Conservation (phyloP, 2,329 filamentous ascomycete species). For the Dothistroma pini region DNA sequence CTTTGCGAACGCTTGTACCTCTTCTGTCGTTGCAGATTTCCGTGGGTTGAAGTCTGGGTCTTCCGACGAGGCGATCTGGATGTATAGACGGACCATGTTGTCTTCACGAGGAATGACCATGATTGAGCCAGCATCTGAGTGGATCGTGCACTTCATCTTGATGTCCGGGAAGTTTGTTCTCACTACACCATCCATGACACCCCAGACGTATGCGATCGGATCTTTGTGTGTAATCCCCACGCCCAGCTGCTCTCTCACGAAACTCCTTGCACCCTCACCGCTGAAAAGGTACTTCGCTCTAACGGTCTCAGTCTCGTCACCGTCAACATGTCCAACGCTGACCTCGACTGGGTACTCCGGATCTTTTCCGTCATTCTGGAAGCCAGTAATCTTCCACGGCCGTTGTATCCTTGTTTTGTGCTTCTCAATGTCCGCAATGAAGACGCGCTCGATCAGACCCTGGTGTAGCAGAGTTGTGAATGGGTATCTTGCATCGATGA, state of each 20-base stretch:
- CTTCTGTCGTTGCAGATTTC: conserved; percentile 56
- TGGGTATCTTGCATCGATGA: conserved; percentile 64
- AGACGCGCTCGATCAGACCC: conserved; percentile 59
- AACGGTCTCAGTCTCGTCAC: conserved; percentile 61
- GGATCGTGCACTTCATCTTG: conserved; percentile 66
- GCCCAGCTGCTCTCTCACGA: conserved; percentile 59
- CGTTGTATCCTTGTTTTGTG: conserved; percentile 54
- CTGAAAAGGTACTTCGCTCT: conserved; percentile 61
- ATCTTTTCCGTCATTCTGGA: conserved; percentile 58
- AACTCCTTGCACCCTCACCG: conserved; percentile 60
- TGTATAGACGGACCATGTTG: conserved; percentile 54
- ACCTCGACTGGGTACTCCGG: conserved; percentile 78
- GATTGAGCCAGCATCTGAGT: conserved; percentile 60
- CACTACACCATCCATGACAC: conserved; percentile 64
- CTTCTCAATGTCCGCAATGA: conserved; percentile 60
- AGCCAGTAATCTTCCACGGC: conserved; percentile 60
- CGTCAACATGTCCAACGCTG: conserved; percentile 71
- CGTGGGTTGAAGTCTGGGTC: conserved; percentile 60
- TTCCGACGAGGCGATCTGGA: conserved; percentile 60
- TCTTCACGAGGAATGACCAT: conserved; percentile 58
- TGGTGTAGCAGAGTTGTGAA: conserved; percentile 62
- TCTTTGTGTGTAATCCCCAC: conserved; percentile 64
- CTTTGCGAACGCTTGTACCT: conserved; percentile 57
- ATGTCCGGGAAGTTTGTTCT: conserved; percentile 62
- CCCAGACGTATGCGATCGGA: conserved; percentile 62